A percentile compares a stretch with the other conserved stretches of the same genome.
Evolutionary conservation across 2,329 filamentous ascomycete species (phyloP).

Genomic region (Clonostachys chloroleuca): DNA sequence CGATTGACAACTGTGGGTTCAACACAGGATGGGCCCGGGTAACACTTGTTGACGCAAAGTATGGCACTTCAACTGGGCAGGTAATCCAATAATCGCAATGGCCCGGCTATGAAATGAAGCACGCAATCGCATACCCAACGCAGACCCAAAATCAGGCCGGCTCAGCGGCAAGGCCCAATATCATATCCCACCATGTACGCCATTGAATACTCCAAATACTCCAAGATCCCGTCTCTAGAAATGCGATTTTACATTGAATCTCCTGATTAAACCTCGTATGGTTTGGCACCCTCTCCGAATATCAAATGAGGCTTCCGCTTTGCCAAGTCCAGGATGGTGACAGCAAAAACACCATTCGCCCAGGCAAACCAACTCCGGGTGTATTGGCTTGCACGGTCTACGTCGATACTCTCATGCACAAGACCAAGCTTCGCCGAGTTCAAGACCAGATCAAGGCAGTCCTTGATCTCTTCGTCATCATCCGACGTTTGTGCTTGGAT

Average conservation of each 20-base stretch:
- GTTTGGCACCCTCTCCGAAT: conserved; percentile 60
- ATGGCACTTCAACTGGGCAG: too few relatives aligned
- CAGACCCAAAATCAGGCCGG: too few relatives aligned
- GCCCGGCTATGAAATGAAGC: too few relatives aligned
- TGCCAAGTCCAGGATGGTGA: conserved; percentile 85
- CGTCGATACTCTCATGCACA: conserved; percentile 89
- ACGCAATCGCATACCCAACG: too few relatives aligned
- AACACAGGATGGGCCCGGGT: too few relatives aligned
- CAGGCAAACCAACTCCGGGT: conserved; percentile 95
- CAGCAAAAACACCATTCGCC: conserved; percentile 95
- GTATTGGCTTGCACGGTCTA: conserved; percentile 61
- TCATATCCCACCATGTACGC: too few relatives aligned
- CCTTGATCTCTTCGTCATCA: conserved; percentile 75
- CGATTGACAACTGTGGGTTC: too few relatives aligned
- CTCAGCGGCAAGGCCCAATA: too few relatives aligned
- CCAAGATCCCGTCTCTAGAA: too few relatives aligned
- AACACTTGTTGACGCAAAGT: too few relatives aligned
- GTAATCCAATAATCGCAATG: too few relatives aligned
- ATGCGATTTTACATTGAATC: neutral
- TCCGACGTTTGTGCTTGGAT: conserved; percentile 87
- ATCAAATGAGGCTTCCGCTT: conserved; percentile 84
- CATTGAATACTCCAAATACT: neutral
- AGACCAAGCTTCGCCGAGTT: conserved; percentile 72
- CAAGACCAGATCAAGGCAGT: conserved; percentile 70
- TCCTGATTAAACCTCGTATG: conserved; percentile 45